Percentiles rank a stretch among this genome's conserved stretches.
phyloP scores from a whole-genome alignment of 352 stramenopile genomes.

The Pythium brassicae region DNA sequence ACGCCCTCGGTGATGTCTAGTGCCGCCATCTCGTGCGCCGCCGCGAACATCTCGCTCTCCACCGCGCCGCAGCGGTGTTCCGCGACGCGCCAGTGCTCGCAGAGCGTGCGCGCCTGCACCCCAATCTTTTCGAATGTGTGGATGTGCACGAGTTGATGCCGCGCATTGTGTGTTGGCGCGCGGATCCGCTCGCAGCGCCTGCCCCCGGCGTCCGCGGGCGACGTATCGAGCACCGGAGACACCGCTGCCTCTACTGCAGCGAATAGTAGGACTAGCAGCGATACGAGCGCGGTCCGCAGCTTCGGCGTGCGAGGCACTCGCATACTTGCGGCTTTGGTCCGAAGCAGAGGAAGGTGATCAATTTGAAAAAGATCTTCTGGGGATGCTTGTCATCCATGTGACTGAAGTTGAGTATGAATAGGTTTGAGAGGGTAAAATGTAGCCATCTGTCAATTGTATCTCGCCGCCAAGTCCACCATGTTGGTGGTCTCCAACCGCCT shows the following conservation, averaged over 20 bases:
- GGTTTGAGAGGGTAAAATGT: no score
- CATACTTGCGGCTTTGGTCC: no score
- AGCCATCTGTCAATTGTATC: no score
- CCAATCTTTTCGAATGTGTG: conserved; percentile 30
- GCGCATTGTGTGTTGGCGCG: conserved; percentile 20
- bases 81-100: conserved; percentile 19
- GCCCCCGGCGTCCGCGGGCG: neutral
- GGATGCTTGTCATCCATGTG: no score
- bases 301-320: no score
- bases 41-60: conserved; percentile 23
- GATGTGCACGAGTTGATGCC: conserved; percentile 33
- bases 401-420: no score
- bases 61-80: conserved; percentile 27
- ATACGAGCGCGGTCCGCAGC: no score
- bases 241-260: neutral
- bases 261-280: no score
- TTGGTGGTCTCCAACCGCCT: neutral
- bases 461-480: no score
- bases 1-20: conserved; percentile 37
- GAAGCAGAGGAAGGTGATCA: no score
- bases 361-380: no score
- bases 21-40: conserved; percentile 40
- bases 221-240: neutral
- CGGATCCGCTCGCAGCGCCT: conserved; percentile 19
- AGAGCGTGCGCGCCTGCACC: conserved; percentile 16